These are phyloP conservation scores for Babesia divergens DNA, from an alignment of 169 alveolate species.

Conservation along the genomic window DNA sequence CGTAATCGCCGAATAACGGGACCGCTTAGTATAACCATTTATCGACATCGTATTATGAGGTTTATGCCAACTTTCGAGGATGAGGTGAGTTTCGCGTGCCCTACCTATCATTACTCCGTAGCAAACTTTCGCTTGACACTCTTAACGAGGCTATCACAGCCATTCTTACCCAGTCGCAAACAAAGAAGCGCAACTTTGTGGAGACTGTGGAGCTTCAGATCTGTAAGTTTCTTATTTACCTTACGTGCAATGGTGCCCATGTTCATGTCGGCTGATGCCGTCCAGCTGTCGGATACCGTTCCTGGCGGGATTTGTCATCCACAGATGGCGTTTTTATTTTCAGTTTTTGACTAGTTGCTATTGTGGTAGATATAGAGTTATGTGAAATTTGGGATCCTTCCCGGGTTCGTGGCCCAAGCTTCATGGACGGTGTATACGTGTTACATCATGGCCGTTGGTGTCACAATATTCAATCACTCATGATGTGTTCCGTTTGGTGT, in stretches of 20 bases:
- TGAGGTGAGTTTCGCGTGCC: slow-evolving; percentile 12
- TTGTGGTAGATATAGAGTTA: no score
- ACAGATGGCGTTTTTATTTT: no score
- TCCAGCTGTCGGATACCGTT: neutral
- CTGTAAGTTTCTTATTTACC: slow-evolving; percentile 64
- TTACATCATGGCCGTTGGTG: no score
- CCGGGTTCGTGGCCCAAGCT: no score
- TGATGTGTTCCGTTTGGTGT: no score
- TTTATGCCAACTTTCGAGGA: neutral
- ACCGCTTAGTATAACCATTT: neutral
- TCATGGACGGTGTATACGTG: no score
- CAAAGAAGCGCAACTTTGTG: slow-evolving; percentile 91
- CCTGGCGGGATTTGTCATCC: no score
- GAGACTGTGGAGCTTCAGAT: slow-evolving; percentile 99
- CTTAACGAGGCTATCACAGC: slow-evolving; percentile 89
- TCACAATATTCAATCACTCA: no score
- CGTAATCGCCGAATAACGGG: slow-evolving; percentile 9
- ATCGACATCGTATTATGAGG: slow-evolving; percentile 11
- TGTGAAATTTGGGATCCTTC: no score
- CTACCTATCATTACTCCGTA: slow-evolving; percentile 22
- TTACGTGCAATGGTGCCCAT: slow-evolving; percentile 1
- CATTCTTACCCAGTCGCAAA: slow-evolving; percentile 89
- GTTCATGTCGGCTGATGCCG: neutral
- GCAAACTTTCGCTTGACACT: slow-evolving; percentile 81
- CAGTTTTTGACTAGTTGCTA: no score